Evolutionary conservation across 2,329 filamentous ascomycete species (phyloP), one percentile per base, ranked within the genome.

Genomic region (Chaetoscypha palmicola): DNA sequence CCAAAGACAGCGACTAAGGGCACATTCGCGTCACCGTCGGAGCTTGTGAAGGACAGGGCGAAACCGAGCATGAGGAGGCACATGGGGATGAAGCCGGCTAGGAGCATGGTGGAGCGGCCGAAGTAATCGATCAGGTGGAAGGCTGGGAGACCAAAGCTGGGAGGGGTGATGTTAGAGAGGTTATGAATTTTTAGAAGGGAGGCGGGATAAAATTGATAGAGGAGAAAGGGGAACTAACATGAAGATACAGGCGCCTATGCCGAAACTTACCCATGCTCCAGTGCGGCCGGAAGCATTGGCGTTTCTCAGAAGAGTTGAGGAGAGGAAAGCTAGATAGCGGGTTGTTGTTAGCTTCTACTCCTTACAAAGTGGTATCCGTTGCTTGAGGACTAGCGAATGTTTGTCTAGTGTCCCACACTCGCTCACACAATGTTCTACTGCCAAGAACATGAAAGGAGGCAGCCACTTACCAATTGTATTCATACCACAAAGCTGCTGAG

Each of bases 31-130:
- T 16, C 19, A 10, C 16, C 24, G 10, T 16, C 19, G 3, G 10
- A 14, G 11, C 9, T 20, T 4, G 16, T n/a, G 35, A 38, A 38
- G 16, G 37, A 19, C 4, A 40, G 14, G 8, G 24, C 24, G 14
- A 36, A 17, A 14, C 17, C n/a, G 5, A 40, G 26, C 37, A 40
- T 40, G 12, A 40, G 31, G n/a, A 31, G 14, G 12, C 28, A 40
- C 37, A 40, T 40, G 16, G 24, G 37, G 19, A 40, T n/a, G 19
- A 40, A 40, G 23, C 37, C 37, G 16, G n/a, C 12, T 4, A 40
- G 23, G 10, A 40, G 24, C 37, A 40, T 31, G 11, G 14, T 40
- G 11, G 24, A 22, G 5, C 37, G 37, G 16, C 37, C 24, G 2
- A 40, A 22, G 9, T 14, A 30, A 24, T 40, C 37, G 1, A 40